Percentiles rank a stretch among this genome's conserved stretches.
These are phyloP conservation scores for Salmacisia buchloeana DNA, from an alignment of 1,284 basidiomycete genomes.

Conservation along the genomic window DNA sequence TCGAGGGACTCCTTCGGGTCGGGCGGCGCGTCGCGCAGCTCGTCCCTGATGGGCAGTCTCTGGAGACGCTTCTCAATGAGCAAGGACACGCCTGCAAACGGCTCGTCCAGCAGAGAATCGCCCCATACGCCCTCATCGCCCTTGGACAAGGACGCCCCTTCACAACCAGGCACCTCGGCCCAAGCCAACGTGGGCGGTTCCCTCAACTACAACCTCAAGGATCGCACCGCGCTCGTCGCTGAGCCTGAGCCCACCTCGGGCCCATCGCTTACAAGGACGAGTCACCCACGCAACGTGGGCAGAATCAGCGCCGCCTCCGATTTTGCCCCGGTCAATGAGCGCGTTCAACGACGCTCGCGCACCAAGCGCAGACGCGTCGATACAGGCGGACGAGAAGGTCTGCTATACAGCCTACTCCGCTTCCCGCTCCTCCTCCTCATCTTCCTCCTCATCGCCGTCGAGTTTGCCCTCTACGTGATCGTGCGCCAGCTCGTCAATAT, in stretches of 20 bases:
- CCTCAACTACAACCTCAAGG: constrained; percentile 12
- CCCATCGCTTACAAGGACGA: constrained; percentile 17
- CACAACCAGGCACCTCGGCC: background rate
- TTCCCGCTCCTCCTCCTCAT: constrained; percentile 61
- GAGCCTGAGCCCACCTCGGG: background rate
- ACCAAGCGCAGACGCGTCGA: constrained; percentile 22
- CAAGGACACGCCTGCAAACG: too few species aligned
- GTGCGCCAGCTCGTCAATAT: constrained; percentile 74
- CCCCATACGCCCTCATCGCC: constrained; percentile 14
- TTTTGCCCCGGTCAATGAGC: constrained; percentile 48
- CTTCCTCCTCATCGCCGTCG: constrained; percentile 73
- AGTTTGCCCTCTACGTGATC: constrained; percentile 76
- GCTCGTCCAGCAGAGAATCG: constrained; percentile 21
- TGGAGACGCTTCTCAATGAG: too few species aligned
- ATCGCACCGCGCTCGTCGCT: background rate
- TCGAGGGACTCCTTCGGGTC: background rate
- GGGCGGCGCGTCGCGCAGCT: background rate
- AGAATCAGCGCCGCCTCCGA: constrained; percentile 41
- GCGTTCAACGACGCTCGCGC: constrained; percentile 19
- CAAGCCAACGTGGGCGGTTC: constrained; percentile 7
- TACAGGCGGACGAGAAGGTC: constrained; percentile 37
- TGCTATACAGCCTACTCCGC: constrained; percentile 36
- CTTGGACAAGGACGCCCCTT: background rate
- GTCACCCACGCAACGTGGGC: constrained; percentile 31
- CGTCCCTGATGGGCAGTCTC: too few species aligned